A percentile compares a stretch with the other conserved stretches of the same genome.
Conservation (phyloP, 805 yeast genomes). For the Cyberlindnera suaveolens region DNA sequence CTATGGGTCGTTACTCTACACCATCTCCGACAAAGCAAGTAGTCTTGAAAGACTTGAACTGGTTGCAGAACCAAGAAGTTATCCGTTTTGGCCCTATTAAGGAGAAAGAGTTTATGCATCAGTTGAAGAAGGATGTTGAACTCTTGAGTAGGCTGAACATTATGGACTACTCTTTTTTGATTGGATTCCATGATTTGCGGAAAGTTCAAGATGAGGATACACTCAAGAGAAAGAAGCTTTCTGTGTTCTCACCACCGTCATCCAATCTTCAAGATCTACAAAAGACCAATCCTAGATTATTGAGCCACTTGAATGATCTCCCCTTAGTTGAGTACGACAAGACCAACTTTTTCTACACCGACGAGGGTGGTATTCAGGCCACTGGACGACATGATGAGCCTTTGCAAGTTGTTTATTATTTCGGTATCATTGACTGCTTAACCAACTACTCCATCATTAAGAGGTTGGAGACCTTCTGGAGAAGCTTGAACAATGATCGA, state of each 20-base stretch:
- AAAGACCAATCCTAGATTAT: slow-evolving; percentile 40
- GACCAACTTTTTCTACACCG: slow-evolving; percentile 59
- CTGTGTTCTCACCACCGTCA: slow-evolving; percentile 26
- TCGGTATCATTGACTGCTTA: slow-evolving; percentile 92
- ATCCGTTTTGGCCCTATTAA: slow-evolving; percentile 76
- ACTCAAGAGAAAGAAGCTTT: slow-evolving; percentile 29
- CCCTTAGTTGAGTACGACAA: slow-evolving; percentile 40
- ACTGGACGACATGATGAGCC: slow-evolving; percentile 56
- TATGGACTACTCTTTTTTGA: slow-evolving; percentile 90
- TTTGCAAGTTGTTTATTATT: slow-evolving; percentile 65
- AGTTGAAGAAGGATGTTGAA: slow-evolving; percentile 68
- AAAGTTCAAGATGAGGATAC: slow-evolving; percentile 40
- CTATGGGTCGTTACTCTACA: slow-evolving; percentile 67
- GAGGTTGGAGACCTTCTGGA: slow-evolving; percentile 78
- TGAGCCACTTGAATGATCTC: slow-evolving; percentile 35
- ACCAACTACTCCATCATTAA: slow-evolving; percentile 74
- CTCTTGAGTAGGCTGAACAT: slow-evolving; percentile 71
- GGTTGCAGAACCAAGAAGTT: slow-evolving; percentile 60
- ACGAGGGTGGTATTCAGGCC: slow-evolving; percentile 80
- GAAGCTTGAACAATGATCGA: slow-evolving; percentile 64
- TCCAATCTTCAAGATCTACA: slow-evolving; percentile 27
- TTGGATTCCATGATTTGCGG: slow-evolving; percentile 80
- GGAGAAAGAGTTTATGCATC: slow-evolving; percentile 52
- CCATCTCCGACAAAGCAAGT: slow-evolving; percentile 28
- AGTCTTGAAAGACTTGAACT: slow-evolving; percentile 83